phyloP scores from a whole-genome alignment of 1,139 yeast genomes.

The Pichia norvegensis region DNA sequence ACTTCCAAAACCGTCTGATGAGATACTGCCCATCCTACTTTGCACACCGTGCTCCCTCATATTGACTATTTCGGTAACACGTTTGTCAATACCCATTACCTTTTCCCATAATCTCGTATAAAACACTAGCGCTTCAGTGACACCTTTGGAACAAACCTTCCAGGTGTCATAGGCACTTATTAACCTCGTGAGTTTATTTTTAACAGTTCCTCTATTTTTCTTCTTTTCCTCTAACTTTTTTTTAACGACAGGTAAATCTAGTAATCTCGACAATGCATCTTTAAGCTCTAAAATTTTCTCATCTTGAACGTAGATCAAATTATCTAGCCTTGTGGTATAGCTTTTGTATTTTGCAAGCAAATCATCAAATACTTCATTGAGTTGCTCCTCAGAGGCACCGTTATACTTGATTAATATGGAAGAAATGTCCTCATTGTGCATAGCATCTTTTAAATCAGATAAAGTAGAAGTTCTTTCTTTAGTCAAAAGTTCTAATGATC shows the following conservation, averaged over 20 bases:
- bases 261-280: slow-evolving; percentile 47
- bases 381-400: slow-evolving; percentile 48
- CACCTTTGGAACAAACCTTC: slow-evolving; percentile 51
- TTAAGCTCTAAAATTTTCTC: slow-evolving; percentile 50
- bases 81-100: slow-evolving; percentile 33
- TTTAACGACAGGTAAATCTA: slow-evolving; percentile 36
- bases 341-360: slow-evolving; percentile 76
- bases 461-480: slow-evolving; percentile 56
- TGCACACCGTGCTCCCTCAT: slow-evolving; percentile 23
- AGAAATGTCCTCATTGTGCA: slow-evolving; percentile 82
- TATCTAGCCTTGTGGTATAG: slow-evolving; percentile 58
- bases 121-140: slow-evolving; percentile 53
- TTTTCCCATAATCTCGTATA: slow-evolving; percentile 49
- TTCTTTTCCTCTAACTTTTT: slow-evolving; percentile 34
- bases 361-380: slow-evolving; percentile 55
- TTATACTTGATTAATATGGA: slow-evolving; percentile 52
- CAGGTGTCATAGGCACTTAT: slow-evolving; percentile 45
- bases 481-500: slow-evolving; percentile 40
- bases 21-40: slow-evolving; percentile 1
- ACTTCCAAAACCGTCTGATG: background rate
- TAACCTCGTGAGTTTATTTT: slow-evolving; percentile 38
- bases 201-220: slow-evolving; percentile 25
- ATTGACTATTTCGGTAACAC: slow-evolving; percentile 31
- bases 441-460: slow-evolving; percentile 57
- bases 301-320: slow-evolving; percentile 58